Percentiles rank a stretch among this genome's conserved stretches.
phyloP scores from a whole-genome alignment of 129 eudicot species.

The Chrysanthemum seticuspe region DNA sequence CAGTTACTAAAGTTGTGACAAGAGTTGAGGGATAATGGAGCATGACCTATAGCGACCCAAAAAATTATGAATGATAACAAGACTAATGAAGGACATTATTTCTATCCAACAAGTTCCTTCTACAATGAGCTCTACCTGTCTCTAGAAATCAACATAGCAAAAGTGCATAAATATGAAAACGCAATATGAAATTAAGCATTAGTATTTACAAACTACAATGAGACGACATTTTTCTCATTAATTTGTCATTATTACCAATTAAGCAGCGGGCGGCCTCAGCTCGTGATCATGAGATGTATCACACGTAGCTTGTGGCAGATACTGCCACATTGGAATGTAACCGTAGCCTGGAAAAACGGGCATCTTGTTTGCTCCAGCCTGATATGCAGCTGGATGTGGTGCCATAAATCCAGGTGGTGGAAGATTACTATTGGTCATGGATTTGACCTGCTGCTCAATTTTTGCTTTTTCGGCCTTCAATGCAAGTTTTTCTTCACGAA shows the following conservation, averaged over 20 bases:
- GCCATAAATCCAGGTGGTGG: slow-evolving; percentile 60
- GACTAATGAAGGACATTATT: slow-evolving; percentile 13
- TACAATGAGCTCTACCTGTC: slow-evolving; percentile 22
- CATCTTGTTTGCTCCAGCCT: slow-evolving; percentile 61
- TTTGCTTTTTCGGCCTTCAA: slow-evolving; percentile 69
- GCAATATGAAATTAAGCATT: slow-evolving; percentile 19
- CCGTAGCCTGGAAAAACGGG: slow-evolving; percentile 70
- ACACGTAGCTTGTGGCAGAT: slow-evolving; percentile 56
- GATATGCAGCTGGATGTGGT: slow-evolving; percentile 55
- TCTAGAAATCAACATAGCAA: slow-evolving; percentile 21
- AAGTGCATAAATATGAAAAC: slow-evolving; percentile 14
- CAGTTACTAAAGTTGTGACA: too few species aligned
- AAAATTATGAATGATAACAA: too few species aligned
- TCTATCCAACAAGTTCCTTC: slow-evolving; percentile 22
- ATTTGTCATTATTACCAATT: slow-evolving; percentile 9
- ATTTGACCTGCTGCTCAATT: slow-evolving; percentile 76
- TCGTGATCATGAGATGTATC: slow-evolving; percentile 88
- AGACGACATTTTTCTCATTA: slow-evolving; percentile 13
- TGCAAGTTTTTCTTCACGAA: slow-evolving; percentile 79
- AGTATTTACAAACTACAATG: slow-evolving; percentile 30
- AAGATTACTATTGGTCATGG: slow-evolving; percentile 38
- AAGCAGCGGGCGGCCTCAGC: slow-evolving; percentile 98
- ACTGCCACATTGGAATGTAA: slow-evolving; percentile 82
- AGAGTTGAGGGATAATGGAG: too few species aligned
- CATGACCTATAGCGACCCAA: too few species aligned